Conservation (phyloP, 495 filamentous ascomycete genomes). For the Talaromyces ruber region DNA sequence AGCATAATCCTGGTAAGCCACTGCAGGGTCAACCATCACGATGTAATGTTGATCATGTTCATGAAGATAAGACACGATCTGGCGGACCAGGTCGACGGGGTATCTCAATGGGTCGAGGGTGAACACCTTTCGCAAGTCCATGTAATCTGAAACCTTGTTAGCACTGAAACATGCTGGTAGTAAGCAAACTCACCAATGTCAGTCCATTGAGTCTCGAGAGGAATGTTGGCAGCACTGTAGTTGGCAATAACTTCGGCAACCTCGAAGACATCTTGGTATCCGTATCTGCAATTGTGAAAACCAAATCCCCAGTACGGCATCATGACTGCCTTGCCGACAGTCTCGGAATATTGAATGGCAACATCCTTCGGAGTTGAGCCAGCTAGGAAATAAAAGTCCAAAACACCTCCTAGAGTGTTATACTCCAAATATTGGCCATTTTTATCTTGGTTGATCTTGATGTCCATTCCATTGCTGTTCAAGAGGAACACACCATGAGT, state of each 20-base stretch:
- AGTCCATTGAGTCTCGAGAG: slow-evolving; percentile 85
- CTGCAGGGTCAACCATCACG: slow-evolving; percentile 82
- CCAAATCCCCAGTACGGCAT: slow-evolving; percentile 83
- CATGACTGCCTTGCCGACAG: slow-evolving; percentile 64
- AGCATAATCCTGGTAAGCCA: slow-evolving; percentile 59
- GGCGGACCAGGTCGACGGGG: slow-evolving; percentile 57
- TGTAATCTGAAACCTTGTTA: slow-evolving; percentile 44
- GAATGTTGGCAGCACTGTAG: slow-evolving; percentile 67
- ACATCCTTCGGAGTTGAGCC: slow-evolving; percentile 67
- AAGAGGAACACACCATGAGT: slow-evolving; percentile 79
- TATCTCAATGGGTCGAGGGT: slow-evolving; percentile 67
- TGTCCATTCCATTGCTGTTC: slow-evolving; percentile 82
- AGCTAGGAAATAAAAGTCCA: slow-evolving; percentile 80
- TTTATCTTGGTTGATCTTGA: slow-evolving; percentile 63
- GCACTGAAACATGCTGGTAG: background rate
- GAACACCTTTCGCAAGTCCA: slow-evolving; percentile 61
- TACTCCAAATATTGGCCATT: slow-evolving; percentile 72
- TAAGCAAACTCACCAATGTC: slow-evolving; percentile 44
- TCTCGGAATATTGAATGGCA: slow-evolving; percentile 61
- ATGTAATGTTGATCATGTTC: slow-evolving; percentile 68
- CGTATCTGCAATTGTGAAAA: slow-evolving; percentile 78
- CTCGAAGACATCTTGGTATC: slow-evolving; percentile 67
- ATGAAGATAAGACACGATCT: slow-evolving; percentile 65
- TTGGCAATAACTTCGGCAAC: slow-evolving; percentile 76
- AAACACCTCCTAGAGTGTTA: slow-evolving; percentile 69